phyloP scores from a whole-genome alignment of 495 filamentous ascomycete species.

The Poronia punctata region DNA sequence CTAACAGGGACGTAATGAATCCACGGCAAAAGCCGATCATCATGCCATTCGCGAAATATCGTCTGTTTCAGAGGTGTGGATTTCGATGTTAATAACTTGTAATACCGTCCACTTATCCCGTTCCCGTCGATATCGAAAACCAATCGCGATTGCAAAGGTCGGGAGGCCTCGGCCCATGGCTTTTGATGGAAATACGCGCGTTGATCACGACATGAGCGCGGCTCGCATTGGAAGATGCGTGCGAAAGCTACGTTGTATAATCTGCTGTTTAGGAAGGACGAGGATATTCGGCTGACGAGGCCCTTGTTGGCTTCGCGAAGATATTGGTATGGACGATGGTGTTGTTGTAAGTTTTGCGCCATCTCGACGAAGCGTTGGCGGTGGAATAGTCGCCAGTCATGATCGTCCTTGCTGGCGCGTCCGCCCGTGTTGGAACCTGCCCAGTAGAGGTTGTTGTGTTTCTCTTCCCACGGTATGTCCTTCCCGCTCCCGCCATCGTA shows the following conservation, averaged over 20 bases:
- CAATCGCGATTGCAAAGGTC: slow-evolving; percentile 16
- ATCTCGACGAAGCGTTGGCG: slow-evolving; percentile 43
- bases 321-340: slow-evolving; percentile 9
- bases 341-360: slow-evolving; percentile 16
- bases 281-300: neutral
- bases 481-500: slow-evolving; percentile 33
- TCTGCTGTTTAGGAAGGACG: slow-evolving; percentile 15
- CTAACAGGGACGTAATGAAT: slow-evolving; percentile 47
- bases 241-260: slow-evolving; percentile 12
- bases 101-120: slow-evolving; percentile 44
- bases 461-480: slow-evolving; percentile 35
- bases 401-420: slow-evolving; percentile 18
- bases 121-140: slow-evolving; percentile 53
- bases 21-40: slow-evolving; percentile 48
- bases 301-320: slow-evolving; percentile 8
- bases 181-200: slow-evolving; percentile 17
- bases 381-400: slow-evolving; percentile 34
- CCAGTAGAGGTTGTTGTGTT: slow-evolving; percentile 41
- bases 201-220: slow-evolving; percentile 12
- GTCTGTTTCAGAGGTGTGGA: slow-evolving; percentile 41
- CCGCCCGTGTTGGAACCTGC: slow-evolving; percentile 45
- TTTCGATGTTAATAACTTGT: slow-evolving; percentile 38
- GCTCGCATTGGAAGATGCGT: slow-evolving; percentile 16
- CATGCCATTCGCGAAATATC: slow-evolving; percentile 51
- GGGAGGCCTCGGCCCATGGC: slow-evolving; percentile 14